These are phyloP conservation scores for Podospora pseudopauciseta DNA, from an alignment of 495 filamentous ascomycete species.

Conservation along the genomic window DNA sequence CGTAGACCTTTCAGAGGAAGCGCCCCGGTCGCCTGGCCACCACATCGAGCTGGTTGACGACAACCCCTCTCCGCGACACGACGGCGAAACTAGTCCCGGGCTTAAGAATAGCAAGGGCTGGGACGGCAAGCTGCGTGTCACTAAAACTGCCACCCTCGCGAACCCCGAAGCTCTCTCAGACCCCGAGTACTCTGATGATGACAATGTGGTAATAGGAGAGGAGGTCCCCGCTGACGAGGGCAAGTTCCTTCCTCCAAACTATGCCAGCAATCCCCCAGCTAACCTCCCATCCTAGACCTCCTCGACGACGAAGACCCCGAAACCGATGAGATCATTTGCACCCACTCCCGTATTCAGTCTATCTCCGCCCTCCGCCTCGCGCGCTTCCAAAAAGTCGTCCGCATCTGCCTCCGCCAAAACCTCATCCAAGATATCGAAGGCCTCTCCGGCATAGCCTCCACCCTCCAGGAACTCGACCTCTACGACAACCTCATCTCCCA, in stretches of 20 bases:
- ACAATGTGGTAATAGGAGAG: constrained; percentile 71
- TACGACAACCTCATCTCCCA: constrained; percentile 97
- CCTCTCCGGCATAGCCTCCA: constrained; percentile 58
- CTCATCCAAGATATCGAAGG: constrained; percentile 73
- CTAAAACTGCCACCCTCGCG: constrained; percentile 57
- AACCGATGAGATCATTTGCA: constrained; percentile 80
- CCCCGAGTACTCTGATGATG: constrained; percentile 76
- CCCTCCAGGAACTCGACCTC: constrained; percentile 80
- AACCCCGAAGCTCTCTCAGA: constrained; percentile 79
- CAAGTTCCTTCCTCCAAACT: constrained; percentile 32
- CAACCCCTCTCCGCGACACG: constrained; percentile 36
- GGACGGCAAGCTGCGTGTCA: constrained; percentile 85
- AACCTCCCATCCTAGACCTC: constrained; percentile 40
- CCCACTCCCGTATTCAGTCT: constrained; percentile 78
- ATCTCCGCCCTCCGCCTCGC: constrained; percentile 75
- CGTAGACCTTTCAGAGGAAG: constrained; percentile 31
- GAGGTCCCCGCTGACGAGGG: constrained; percentile 78
- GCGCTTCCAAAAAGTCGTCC: constrained; percentile 72
- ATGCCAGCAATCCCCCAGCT: background rate
- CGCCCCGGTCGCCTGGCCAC: constrained; percentile 30
- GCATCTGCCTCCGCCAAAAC: constrained; percentile 93
- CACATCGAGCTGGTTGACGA: constrained; percentile 45
- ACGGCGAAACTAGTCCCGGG: constrained; percentile 41
- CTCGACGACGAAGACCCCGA: constrained; percentile 51
- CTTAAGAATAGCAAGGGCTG: constrained; percentile 71